A percentile compares a stretch with the other conserved stretches of the same genome.
Conservation (phyloP, 495 filamentous ascomycete genomes). For the Lophiotrema nucula region DNA sequence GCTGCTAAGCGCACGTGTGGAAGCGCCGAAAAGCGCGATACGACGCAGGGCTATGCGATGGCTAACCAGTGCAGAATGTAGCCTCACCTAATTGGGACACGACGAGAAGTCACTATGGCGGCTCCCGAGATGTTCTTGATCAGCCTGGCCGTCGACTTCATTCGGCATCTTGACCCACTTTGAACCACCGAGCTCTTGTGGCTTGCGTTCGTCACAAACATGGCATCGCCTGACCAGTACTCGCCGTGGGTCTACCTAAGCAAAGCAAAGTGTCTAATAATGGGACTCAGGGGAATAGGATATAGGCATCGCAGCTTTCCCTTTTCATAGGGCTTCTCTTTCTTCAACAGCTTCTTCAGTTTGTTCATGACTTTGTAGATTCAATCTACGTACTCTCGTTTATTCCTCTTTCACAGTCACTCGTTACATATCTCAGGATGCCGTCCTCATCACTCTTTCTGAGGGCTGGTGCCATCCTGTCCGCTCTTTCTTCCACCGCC, state of each 20-base stretch:
- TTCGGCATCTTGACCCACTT: neutral
- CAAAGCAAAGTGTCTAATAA: neutral
- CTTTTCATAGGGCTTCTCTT: neutral
- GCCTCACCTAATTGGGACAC: too few relatives aligned
- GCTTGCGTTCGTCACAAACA: neutral
- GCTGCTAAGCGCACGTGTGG: too few relatives aligned
- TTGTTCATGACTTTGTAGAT: slow-evolving; percentile 24
- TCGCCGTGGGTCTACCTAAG: too few relatives aligned
- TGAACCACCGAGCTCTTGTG: neutral
- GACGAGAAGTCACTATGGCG: too few relatives aligned
- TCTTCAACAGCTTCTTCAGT: slow-evolving; percentile 20
- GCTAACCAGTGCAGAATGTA: too few relatives aligned
- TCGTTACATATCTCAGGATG: slow-evolving; percentile 30
- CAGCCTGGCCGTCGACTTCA: neutral
- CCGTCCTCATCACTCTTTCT: slow-evolving; percentile 33
- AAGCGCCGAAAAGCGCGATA: neutral
- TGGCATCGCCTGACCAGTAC: neutral
- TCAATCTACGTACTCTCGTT: slow-evolving; percentile 29
- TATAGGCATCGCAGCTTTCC: too few relatives aligned
- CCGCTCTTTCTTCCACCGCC: slow-evolving; percentile 25
- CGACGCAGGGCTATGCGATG: neutral
- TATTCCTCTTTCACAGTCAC: slow-evolving; percentile 11
- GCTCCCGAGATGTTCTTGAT: too few relatives aligned
- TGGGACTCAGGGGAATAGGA: slow-evolving; percentile 7
- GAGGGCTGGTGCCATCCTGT: slow-evolving; percentile 17